Percentiles rank a stretch among this genome's conserved stretches.
These are phyloP conservation scores for Penicillium atrosanguineum DNA, from an alignment of 495 filamentous ascomycete species.

Conservation along the genomic window DNA sequence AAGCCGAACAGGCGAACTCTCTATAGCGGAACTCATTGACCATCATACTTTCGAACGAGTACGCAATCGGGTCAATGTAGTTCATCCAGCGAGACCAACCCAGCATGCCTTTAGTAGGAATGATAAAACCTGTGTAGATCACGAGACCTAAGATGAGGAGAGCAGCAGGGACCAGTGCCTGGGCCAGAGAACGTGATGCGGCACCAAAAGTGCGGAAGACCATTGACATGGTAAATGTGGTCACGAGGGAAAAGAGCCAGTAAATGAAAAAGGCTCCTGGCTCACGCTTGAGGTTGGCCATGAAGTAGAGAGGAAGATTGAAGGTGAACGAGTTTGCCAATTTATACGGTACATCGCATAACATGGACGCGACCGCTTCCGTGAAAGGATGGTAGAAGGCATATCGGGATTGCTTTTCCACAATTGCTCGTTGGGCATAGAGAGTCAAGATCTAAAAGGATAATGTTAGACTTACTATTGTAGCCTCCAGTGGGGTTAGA, in stretches of 20 bases:
- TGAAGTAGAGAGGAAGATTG: conserved; percentile 61
- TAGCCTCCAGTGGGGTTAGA: too few species aligned
- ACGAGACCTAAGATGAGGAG: conserved; percentile 49
- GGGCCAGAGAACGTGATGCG: conserved; percentile 48
- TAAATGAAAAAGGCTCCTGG: conserved; percentile 59
- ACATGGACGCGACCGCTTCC: conserved; percentile 59
- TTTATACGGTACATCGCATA: conserved; percentile 62
- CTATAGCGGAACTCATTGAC: conserved; percentile 61
- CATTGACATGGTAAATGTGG: conserved; percentile 60
- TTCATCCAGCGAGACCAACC: conserved; percentile 56
- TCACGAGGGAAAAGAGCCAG: conserved; percentile 55
- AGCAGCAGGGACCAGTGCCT: conserved; percentile 52
- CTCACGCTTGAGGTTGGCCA: conserved; percentile 52
- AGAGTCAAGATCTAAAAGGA: conserved; percentile 62
- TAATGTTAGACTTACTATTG: too few species aligned
- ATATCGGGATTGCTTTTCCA: conserved; percentile 66
- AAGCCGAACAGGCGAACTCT: conserved; percentile 47
- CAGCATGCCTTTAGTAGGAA: conserved; percentile 49
- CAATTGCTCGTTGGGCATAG: conserved; percentile 62
- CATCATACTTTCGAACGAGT: conserved; percentile 50
- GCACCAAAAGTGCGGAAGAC: conserved; percentile 55
- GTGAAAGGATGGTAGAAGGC: conserved; percentile 66
- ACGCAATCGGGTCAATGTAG: conserved; percentile 49
- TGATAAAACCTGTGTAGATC: conserved; percentile 54
- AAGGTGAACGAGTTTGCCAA: conserved; percentile 50